Conservation (phyloP, 768 basidiomycete species). For the Arthromyces matolae region DNA sequence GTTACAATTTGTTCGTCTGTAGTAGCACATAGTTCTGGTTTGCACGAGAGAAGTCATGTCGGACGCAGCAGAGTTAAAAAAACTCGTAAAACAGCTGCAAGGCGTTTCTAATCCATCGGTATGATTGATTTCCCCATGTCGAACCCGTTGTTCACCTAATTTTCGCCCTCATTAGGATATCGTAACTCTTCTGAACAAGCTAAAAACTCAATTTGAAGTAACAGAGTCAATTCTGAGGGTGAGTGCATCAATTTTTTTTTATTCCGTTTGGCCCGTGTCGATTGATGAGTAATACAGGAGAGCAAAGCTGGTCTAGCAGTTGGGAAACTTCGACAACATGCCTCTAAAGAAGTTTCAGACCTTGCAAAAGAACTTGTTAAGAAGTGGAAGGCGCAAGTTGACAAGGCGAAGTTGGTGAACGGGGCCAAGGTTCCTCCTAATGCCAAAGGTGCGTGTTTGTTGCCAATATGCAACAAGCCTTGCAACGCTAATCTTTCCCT, state of each 20-base stretch:
- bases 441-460: conserved; percentile 31
- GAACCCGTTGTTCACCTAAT: conserved; percentile 36
- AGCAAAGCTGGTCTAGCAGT: conserved; percentile 92
- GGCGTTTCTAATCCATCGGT: conserved; percentile 55
- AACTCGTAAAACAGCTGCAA: conserved; percentile 78
- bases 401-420: conserved; percentile 50
- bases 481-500: neutral
- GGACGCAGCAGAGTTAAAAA: conserved; percentile 65
- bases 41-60: conserved; percentile 35
- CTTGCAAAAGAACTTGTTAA: conserved; percentile 88
- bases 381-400: conserved; percentile 88
- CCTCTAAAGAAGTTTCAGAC: conserved; percentile 69
- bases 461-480: conserved; percentile 6
- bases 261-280: conserved; percentile 19
- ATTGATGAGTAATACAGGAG: conserved; percentile 50
- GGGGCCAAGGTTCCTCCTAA: conserved; percentile 20
- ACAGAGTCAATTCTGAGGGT: conserved; percentile 75
- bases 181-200: conserved; percentile 50
- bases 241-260: conserved; percentile 35
- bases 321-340: conserved; percentile 79
- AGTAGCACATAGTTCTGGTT: conserved; percentile 33
- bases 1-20: conserved; percentile 23
- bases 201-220: conserved; percentile 66
- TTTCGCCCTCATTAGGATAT: conserved; percentile 49
- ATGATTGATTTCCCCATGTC: conserved; percentile 35